These are phyloP conservation scores for Malassezia sympodialis DNA, from an alignment of 1,284 basidiomycete genomes.

Conservation along the genomic window DNA sequence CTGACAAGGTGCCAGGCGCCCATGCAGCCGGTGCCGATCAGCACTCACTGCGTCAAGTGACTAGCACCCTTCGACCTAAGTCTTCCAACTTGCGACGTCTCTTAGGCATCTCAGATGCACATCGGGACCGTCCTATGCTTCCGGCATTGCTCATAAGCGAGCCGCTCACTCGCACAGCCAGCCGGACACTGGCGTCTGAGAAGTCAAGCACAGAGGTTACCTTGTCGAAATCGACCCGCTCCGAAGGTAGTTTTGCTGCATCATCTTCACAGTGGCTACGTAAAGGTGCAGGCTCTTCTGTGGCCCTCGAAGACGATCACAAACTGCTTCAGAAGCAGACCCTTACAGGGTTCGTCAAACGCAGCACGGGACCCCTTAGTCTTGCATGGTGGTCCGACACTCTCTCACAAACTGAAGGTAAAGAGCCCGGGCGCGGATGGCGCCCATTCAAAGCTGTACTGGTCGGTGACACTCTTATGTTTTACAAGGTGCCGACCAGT, in stretches of 20 bases:
- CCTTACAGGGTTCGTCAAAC: slow-evolving; percentile 12
- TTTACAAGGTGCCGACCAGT: slow-evolving; percentile 40
- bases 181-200: not conserved
- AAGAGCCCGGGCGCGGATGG: slow-evolving; percentile 31
- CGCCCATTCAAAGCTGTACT: slow-evolving; percentile 43
- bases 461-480: slow-evolving; percentile 32
- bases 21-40: not conserved
- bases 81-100: not conserved
- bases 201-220: not conserved
- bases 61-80: not conserved
- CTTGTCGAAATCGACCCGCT: not conserved
- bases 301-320: not conserved
- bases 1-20: not conserved
- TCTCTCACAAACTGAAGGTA: not conserved
- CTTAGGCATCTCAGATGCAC: not conserved
- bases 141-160: not conserved
- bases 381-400: slow-evolving; percentile 15
- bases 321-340: not conserved
- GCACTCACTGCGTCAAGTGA: not conserved
- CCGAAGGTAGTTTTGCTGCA: not conserved
- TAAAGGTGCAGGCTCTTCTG: not conserved
- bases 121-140: not conserved
- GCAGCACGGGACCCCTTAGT: slow-evolving; percentile 11
- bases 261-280: not conserved
- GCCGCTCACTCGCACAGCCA: not conserved